Evolutionary conservation across 2,329 filamentous ascomycete genomes (phyloP).

Genomic region (Fusarium haematococcum): DNA sequence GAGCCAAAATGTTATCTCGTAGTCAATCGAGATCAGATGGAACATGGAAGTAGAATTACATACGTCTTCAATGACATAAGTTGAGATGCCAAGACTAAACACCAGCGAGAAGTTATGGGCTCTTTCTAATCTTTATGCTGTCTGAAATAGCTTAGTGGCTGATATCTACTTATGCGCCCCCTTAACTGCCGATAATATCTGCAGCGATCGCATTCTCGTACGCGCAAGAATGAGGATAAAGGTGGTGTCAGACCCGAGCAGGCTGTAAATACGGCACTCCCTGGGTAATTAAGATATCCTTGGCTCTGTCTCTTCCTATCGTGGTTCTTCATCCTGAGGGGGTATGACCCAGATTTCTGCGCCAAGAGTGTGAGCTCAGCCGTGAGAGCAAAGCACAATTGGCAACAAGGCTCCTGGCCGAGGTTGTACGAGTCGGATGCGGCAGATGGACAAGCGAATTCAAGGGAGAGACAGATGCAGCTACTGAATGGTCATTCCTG

Average conservation of each 20-base stretch:
- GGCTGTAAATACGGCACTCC: rapidly evolving
- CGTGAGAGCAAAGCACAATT: background rate
- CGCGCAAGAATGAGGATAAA: background rate
- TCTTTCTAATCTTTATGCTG: background rate
- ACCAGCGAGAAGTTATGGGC: too few species aligned
- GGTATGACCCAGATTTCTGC: background rate
- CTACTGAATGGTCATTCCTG: background rate
- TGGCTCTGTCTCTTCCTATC: background rate
- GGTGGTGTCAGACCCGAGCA: background rate
- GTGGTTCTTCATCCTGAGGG: too few species aligned
- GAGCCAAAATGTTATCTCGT: background rate
- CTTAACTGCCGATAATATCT: background rate
- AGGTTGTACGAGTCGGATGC: too few species aligned
- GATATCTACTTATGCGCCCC: background rate
- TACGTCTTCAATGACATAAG: background rate
- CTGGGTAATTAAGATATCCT: background rate
- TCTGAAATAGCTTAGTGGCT: background rate
- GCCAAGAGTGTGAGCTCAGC: background rate
- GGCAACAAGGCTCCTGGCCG: background rate
- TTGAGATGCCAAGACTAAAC: background rate
- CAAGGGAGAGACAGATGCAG: background rate
- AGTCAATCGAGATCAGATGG: too few species aligned
- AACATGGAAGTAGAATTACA: too few species aligned
- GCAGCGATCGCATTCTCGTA: background rate
- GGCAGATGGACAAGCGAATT: background rate